A percentile compares a stretch with the other conserved stretches of the same genome.
phyloP scores from a whole-genome alignment of 75 land plant species.

The Cupressus sempervirens region DNA sequence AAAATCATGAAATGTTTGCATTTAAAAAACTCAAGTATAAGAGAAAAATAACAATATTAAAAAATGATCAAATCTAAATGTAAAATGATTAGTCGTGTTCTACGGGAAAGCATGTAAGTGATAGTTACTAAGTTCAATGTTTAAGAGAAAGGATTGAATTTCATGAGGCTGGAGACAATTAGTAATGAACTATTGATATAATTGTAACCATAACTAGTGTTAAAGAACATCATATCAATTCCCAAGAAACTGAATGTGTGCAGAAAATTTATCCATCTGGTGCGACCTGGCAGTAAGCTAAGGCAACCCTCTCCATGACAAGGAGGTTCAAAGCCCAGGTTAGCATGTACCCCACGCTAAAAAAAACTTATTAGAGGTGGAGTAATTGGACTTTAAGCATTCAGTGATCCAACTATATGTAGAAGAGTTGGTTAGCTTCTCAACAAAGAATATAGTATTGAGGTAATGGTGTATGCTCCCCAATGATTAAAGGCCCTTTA shows the following conservation, averaged over 20 bases:
- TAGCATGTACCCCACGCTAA: background rate
- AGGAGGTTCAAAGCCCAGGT: background rate
- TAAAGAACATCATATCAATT: background rate
- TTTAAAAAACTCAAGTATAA: background rate
- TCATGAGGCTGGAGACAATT: background rate
- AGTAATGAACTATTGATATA: background rate
- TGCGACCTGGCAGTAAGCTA: background rate
- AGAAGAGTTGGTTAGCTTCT: background rate
- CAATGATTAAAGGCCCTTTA: background rate
- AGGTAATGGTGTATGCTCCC: background rate
- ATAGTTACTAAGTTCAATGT: background rate
- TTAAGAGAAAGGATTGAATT: background rate
- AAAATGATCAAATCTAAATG: background rate
- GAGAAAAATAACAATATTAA: conserved; percentile 2
- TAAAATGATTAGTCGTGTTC: background rate
- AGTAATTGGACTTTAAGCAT: background rate
- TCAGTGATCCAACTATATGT: background rate
- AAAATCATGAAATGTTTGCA: background rate
- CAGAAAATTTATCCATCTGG: background rate
- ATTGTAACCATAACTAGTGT: background rate
- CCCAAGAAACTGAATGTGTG: background rate
- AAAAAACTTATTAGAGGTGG: background rate
- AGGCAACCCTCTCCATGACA: background rate
- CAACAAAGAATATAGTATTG: background rate
- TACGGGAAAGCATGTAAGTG: background rate